phyloP scores from a whole-genome alignment of 2,329 filamentous ascomycete genomes.

The Massarina eburnea region DNA sequence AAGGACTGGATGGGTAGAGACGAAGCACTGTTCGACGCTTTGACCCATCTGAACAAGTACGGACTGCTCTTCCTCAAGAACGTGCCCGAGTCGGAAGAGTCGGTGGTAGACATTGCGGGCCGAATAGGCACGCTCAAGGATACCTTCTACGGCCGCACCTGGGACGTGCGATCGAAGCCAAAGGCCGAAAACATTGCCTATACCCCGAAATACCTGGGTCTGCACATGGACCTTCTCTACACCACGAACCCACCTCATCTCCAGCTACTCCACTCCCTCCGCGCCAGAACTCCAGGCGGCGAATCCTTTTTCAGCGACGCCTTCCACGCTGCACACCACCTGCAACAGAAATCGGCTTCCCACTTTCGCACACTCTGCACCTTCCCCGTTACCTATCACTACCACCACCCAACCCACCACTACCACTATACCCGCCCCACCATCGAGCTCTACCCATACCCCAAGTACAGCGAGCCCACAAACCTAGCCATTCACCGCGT shows the following conservation, averaged over 20 bases:
- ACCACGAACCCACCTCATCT: constrained; percentile 75
- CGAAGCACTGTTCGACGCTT: constrained; percentile 59
- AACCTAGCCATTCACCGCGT: constrained; percentile 46
- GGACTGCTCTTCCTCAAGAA: constrained; percentile 77
- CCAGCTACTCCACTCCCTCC: constrained; percentile 86
- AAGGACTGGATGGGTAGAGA: constrained; percentile 68
- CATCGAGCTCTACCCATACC: constrained; percentile 47
- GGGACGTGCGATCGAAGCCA: constrained; percentile 82
- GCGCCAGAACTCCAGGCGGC: constrained; percentile 77
- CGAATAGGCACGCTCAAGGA: constrained; percentile 78
- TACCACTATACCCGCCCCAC: constrained; percentile 64
- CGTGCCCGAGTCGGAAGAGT: constrained; percentile 68
- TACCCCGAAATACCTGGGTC: constrained; percentile 76
- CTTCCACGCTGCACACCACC: constrained; percentile 59
- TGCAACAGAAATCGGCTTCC: constrained; percentile 15
- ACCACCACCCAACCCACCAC: constrained; percentile 62
- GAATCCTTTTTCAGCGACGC: constrained; percentile 85
- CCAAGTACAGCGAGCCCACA: constrained; percentile 29
- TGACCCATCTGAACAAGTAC: constrained; percentile 63
- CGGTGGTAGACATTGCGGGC: constrained; percentile 68
- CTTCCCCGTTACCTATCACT: constrained; percentile 62
- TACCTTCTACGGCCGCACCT: constrained; percentile 89
- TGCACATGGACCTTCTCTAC: constrained; percentile 95
- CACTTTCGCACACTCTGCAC: constrained; percentile 47
- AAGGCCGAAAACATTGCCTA: constrained; percentile 88